Base-by-base conservation (phyloP, 257 asterid species). In the Osmanthus fragrans region DNA sequence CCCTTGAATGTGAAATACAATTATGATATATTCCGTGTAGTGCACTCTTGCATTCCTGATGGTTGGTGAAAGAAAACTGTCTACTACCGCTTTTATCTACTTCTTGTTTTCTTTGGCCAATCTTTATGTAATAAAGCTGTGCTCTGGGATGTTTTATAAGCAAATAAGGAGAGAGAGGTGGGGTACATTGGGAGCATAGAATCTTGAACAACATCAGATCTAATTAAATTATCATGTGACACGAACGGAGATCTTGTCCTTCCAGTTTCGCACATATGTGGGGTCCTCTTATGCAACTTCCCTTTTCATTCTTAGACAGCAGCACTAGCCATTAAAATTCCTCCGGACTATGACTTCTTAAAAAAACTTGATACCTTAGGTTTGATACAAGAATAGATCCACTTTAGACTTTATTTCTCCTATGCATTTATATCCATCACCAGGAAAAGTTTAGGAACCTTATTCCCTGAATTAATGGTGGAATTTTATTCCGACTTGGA, bases 351-450 rank as follows among this genome's bases (percentile, higher is more conserved):
- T 85, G 82, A 74, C 71, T 27, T 81, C 79, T 80, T 80, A 75
- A 80, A 82, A 25, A 85, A 84, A 84, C 80, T 85, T 82, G 77
- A 84, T 81, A 78, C 88, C 97, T 87, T 87, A 84, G 84, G 85
- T 82, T 85, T 66, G 85, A 90, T 88, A 88, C 94, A 82, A 86
- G 97, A 87, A 90, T 88, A 74, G 90, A 88, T 91, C 86, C 96
- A 82, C 83, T 84, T 51, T 73, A 45, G 80, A 77, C 84, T 86
- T 86, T 76, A 70, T 82, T 88, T 86, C 45, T 39, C 56, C 71
- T 71, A 84, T 80, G 78, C 84, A 87, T 80, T 80, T 80, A 76
- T 84, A 82, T 86, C 88, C 91, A 77, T 86, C 85, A 36, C 66
- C 77, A 58, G 77, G 77, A 84, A 85, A 87, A 89, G 89, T 81